These are phyloP conservation scores for Meredithiella fracta DNA, from an alignment of 2,329 filamentous ascomycete species.

Conservation along the genomic window DNA sequence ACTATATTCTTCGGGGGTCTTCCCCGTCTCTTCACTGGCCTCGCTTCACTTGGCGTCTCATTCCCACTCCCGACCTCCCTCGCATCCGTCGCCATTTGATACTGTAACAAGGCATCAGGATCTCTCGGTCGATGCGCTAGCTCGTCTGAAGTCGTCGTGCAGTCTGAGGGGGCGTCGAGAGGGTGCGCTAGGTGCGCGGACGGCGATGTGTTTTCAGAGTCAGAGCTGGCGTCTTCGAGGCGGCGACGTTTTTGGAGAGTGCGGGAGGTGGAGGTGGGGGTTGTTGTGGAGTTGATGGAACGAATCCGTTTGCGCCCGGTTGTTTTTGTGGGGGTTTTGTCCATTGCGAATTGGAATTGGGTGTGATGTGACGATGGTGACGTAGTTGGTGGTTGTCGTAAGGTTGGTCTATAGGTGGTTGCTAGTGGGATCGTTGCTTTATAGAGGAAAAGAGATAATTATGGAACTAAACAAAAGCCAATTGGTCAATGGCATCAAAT, in stretches of 20 bases:
- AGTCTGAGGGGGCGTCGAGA: neutral
- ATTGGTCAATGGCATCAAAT: too few species aligned
- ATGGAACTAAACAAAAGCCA: neutral
- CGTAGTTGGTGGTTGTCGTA: neutral
- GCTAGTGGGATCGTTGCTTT: too few species aligned
- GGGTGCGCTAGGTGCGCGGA: neutral
- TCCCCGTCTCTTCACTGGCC: constrained; percentile 1
- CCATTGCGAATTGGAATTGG: constrained; percentile 1
- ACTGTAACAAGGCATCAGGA: neutral
- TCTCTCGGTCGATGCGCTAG: neutral
- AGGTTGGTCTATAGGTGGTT: neutral
- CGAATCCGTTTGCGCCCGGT: constrained; percentile 10
- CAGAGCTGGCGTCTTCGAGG: constrained; percentile 6
- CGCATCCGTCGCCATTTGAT: neutral
- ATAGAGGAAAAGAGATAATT: too few species aligned
- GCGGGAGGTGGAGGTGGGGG: constrained; percentile 9
- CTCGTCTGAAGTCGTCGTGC: neutral
- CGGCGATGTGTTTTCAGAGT: neutral
- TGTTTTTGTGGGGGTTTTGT: constrained; percentile 5
- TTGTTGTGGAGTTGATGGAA: constrained; percentile 10
- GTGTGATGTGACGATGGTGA: too few species aligned
- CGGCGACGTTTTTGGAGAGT: constrained; percentile 8
- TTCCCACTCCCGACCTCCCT: neutral
- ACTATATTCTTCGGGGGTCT: constrained; percentile 11
- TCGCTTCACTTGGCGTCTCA: neutral